A percentile compares a stretch with the other conserved stretches of the same genome.
phyloP scores from a whole-genome alignment of 345 rosid species.

The Salix viminalis region DNA sequence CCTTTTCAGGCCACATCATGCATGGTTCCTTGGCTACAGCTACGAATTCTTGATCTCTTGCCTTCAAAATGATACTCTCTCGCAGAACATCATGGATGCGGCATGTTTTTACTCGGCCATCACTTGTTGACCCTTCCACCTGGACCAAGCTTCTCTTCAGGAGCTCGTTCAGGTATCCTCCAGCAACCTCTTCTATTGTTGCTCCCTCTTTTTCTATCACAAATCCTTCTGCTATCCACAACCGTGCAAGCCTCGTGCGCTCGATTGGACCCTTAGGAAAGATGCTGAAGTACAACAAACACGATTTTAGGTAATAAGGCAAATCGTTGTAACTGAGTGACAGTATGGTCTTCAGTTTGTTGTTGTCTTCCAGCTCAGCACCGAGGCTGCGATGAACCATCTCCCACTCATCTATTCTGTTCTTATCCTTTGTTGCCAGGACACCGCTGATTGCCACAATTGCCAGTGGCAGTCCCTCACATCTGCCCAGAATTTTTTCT shows the following conservation, averaged over 20 bases:
- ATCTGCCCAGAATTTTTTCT: constrained; percentile 7
- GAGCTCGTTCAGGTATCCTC: not conserved
- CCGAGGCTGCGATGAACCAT: not conserved
- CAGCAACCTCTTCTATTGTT: constrained; percentile 1
- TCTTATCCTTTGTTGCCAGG: not conserved
- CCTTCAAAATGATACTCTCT: not conserved
- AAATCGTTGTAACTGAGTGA: constrained; percentile 10
- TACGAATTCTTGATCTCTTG: constrained; percentile 10
- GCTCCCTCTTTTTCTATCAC: not conserved
- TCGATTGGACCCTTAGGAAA: not conserved
- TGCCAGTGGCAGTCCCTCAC: constrained; percentile 28
- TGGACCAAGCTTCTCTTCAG: constrained; percentile 11
- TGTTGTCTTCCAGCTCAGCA: constrained; percentile 1
- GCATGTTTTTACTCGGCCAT: constrained; percentile 8
- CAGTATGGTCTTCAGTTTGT: not conserved
- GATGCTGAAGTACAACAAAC: not conserved
- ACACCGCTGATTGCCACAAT: constrained; percentile 28
- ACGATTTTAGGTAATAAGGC: not conserved
- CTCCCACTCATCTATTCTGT: constrained; percentile 7
- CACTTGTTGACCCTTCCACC: not conserved
- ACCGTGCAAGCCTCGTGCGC: not conserved
- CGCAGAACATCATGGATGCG: constrained; percentile 4
- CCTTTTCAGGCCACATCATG: not conserved
- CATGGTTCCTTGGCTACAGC: not conserved
- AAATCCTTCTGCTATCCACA: constrained; percentile 15